A percentile compares a stretch with the other conserved stretches of the same genome.
phyloP scores from a whole-genome alignment of 2,329 filamentous ascomycete genomes.

The Monilinia fructigena region DNA sequence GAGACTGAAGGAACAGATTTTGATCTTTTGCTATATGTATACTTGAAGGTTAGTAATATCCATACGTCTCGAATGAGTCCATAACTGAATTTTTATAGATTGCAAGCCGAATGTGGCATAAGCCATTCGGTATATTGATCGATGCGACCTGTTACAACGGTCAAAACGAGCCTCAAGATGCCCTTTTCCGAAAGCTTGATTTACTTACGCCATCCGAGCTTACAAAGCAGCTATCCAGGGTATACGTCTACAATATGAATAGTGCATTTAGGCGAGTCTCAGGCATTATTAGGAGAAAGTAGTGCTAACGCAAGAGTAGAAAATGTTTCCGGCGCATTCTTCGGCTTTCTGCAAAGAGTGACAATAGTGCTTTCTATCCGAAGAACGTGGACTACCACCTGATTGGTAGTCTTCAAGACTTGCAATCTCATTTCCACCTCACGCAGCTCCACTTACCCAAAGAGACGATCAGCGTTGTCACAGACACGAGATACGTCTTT shows the following conservation, averaged over 20 bases:
- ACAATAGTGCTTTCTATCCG: conserved; percentile 60
- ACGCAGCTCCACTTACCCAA: conserved; percentile 66
- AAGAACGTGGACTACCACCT: conserved; percentile 65
- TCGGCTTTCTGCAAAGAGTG: conserved; percentile 60
- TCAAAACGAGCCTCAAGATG: conserved; percentile 64
- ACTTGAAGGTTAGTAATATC: conserved; percentile 55
- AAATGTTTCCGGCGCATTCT: conserved; percentile 66
- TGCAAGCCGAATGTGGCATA: conserved; percentile 67
- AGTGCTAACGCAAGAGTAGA: conserved; percentile 42
- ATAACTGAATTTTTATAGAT: conserved; percentile 47
- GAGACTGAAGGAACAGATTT: conserved; percentile 64
- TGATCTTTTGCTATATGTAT: conserved; percentile 65
- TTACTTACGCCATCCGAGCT: conserved; percentile 62
- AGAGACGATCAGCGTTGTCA: conserved; percentile 67
- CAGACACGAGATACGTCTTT: conserved; percentile 64
- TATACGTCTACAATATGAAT: conserved; percentile 74
- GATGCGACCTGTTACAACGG: conserved; percentile 70
- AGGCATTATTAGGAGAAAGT: not conserved
- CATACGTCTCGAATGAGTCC: conserved; percentile 15
- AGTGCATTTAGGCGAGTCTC: conserved; percentile 65
- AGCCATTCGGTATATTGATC: conserved; percentile 65
- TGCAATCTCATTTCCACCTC: conserved; percentile 65
- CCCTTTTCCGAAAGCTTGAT: conserved; percentile 63
- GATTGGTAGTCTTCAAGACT: conserved; percentile 62
- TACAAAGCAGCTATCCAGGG: conserved; percentile 55